phyloP scores from a whole-genome alignment of 805 yeast species.

The Hyphopichia homilentoma region DNA sequence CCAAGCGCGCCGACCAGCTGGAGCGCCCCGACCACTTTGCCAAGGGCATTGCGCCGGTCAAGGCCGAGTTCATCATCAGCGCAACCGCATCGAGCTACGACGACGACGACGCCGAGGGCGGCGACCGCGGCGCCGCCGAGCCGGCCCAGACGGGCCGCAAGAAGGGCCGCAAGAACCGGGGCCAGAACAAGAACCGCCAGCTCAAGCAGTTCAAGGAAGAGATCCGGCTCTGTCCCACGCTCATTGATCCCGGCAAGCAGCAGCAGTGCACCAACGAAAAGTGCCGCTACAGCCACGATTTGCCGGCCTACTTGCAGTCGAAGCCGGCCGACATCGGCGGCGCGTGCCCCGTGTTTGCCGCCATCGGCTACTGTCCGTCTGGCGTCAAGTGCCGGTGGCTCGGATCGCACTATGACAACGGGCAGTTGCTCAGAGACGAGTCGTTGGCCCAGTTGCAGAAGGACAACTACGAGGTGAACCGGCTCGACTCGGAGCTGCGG shows the following conservation, averaged over 20 bases:
- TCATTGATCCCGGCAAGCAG: constrained; percentile 50
- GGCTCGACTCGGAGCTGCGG: constrained; percentile 46
- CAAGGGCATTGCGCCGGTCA: constrained; percentile 74
- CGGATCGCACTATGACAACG: constrained; percentile 56
- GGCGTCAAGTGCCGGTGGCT: constrained; percentile 95
- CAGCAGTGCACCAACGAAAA: constrained; percentile 61
- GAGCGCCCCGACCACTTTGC: constrained; percentile 21
- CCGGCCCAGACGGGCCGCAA: constrained; percentile 29
- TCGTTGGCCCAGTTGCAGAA: constrained; percentile 27
- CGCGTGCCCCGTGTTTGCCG: constrained; percentile 75
- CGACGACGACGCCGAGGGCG: constrained; percentile 45
- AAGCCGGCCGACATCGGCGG: constrained; percentile 77
- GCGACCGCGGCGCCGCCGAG: constrained; percentile 32
- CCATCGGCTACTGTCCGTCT: constrained; percentile 86
- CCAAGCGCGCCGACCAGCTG: too few species aligned
- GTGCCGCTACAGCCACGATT: constrained; percentile 78
- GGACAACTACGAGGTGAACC: constrained; percentile 59
- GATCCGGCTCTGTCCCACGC: constrained; percentile 60
- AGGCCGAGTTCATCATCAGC: constrained; percentile 62
- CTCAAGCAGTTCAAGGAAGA: constrained; percentile 64
- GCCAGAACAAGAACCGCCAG: constrained; percentile 83
- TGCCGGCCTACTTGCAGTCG: constrained; percentile 54
- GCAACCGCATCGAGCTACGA: constrained; percentile 28
- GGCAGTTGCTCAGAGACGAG: constrained; percentile 43
- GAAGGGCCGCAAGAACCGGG: constrained; percentile 52